Base-by-base conservation (phyloP, 192 early-diverging fungal genomes). In the Gigaspora rosea region DNA sequence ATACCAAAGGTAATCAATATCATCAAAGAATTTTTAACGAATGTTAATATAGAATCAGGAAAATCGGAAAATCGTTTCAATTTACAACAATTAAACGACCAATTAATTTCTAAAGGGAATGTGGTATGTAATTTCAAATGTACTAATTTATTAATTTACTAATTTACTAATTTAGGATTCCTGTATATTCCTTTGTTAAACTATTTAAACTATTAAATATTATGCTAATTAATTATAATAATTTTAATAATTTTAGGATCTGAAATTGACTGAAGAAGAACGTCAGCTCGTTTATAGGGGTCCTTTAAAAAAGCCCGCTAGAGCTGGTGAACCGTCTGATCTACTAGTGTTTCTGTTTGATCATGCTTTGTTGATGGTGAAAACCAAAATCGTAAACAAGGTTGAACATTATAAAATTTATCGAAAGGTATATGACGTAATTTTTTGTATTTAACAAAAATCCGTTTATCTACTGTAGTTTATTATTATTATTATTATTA, bases 51-150 rank as follows among this genome's bases (percentile, higher is more conserved):
- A 22, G 95, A 95, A 80, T 92, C 94, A 3, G 97, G 97, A 18
- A 92, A 90, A 82, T 90, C 95, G 7, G 92, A 96, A 81, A 97
- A 97, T 83, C 83, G 85, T 33, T 88, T 98, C 76, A 93, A 94
- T 74, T 83, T 98, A 59, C 82, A 86, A 74, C 87, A 90, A 72
- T 82, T 98, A 48, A 86, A 93, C 70, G 86, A 92, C 58, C 85
- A 90, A 77, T 78, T 96, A 20, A 76, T 85, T 71, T 91, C 86
- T 80, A 88, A 90, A 57, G 66, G 79, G 15, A n/a, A 13, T 13
- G 52, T 15, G 18, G 18, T 56, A 41, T 41, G 41, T 41, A 41
- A 41, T 41, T 41, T 41, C 7, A 41, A 6, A 41, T 5, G 36
- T 41, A 3, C 4, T 18, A 54, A 54, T 54, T 54, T 54, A n/a